phyloP scores from a whole-genome alignment of 2,329 filamentous ascomycete genomes.

The Exophiala oligosperma region DNA sequence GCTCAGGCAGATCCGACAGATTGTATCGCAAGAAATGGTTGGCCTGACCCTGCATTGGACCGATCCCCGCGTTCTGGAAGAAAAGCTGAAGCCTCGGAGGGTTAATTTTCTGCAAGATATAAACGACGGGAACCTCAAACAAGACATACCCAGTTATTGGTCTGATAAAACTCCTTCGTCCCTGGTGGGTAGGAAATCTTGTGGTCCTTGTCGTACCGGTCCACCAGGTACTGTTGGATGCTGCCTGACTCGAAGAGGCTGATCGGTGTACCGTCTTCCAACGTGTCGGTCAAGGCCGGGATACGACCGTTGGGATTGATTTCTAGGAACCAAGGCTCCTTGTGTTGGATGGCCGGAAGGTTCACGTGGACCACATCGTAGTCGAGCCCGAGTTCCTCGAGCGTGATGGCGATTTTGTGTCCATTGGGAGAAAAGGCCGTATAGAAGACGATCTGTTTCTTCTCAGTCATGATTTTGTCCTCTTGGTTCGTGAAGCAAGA shows the following conservation, averaged over 20 bases:
- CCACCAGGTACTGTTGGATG: constrained; percentile 82
- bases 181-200: constrained; percentile 77
- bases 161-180: constrained; percentile 72
- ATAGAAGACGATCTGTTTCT: constrained; percentile 33
- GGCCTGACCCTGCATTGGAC: constrained; percentile 79
- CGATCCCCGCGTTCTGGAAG: constrained; percentile 66
- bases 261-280: constrained; percentile 66
- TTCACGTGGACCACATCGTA: constrained; percentile 31
- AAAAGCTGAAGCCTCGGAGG: constrained; percentile 7
- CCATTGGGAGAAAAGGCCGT: constrained; percentile 36
- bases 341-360: constrained; percentile 66
- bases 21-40: constrained; percentile 84
- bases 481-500: neutral
- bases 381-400: constrained; percentile 37
- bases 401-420: constrained; percentile 38
- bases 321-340: constrained; percentile 82
- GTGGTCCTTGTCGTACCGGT: constrained; percentile 76
- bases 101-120: constrained; percentile 33
- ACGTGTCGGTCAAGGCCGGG: constrained; percentile 76
- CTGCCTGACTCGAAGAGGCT: constrained; percentile 78
- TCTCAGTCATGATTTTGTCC: neutral
- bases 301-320: constrained; percentile 94
- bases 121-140: no score
- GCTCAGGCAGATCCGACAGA: constrained; percentile 54
- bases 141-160: constrained; percentile 70